Evolutionary conservation across 2,329 filamentous ascomycete species (phyloP).

Genomic region (Exophiala dermatitidis): DNA sequence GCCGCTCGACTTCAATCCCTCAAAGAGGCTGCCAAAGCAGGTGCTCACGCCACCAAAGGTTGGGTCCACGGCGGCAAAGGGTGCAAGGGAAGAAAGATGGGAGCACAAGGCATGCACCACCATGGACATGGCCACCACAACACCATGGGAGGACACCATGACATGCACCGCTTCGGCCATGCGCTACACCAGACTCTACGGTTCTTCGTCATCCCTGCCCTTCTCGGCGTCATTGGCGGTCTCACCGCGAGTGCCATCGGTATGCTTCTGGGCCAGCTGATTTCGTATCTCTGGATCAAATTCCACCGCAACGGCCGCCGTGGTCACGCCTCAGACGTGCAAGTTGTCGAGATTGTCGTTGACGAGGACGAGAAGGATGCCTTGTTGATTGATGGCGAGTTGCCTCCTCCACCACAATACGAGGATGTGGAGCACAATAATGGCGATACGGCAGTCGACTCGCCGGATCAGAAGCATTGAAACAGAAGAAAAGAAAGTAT

Average conservation of each 20-base stretch:
- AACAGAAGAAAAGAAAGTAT: not conserved
- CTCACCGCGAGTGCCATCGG: slow-evolving; percentile 41
- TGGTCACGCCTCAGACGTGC: slow-evolving; percentile 26
- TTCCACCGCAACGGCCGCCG: slow-evolving; percentile 30
- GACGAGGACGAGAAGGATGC: slow-evolving; percentile 36
- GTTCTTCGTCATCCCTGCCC: slow-evolving; percentile 40
- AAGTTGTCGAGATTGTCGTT: slow-evolving; percentile 30
- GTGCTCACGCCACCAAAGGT: slow-evolving; percentile 18
- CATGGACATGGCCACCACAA: slow-evolving; percentile 18
- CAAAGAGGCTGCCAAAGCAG: slow-evolving; percentile 27
- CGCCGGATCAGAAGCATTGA: slow-evolving; percentile 27
- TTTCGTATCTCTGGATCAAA: slow-evolving; percentile 41
- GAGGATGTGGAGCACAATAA: slow-evolving; percentile 25
- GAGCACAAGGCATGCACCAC: slow-evolving; percentile 8
- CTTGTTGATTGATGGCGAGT: slow-evolving; percentile 30
- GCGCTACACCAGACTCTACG: slow-evolving; percentile 38
- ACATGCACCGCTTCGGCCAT: slow-evolving; percentile 28
- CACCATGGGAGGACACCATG: slow-evolving; percentile 26
- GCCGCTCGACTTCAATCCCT: slow-evolving; percentile 36
- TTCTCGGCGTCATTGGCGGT: slow-evolving; percentile 41
- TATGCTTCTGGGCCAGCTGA: slow-evolving; percentile 42
- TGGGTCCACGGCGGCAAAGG: slow-evolving; percentile 17
- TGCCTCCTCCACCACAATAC: slow-evolving; percentile 35
- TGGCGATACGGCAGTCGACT: slow-evolving; percentile 8
- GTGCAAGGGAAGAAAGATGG: slow-evolving; percentile 13